phyloP scores from a whole-genome alignment of 306 rosid species.

The Casuarina glauca region DNA sequence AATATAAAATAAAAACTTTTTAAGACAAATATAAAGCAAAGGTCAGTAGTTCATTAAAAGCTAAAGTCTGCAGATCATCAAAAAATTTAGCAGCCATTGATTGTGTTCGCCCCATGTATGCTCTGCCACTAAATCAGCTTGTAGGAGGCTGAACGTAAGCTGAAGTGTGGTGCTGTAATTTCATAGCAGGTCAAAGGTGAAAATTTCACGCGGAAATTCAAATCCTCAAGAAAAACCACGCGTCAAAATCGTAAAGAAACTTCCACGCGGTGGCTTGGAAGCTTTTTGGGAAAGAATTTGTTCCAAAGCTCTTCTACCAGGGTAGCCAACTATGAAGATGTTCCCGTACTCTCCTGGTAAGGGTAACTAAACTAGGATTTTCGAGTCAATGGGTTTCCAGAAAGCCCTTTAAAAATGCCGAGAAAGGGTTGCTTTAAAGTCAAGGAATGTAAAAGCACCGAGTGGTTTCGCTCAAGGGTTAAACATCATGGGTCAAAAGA shows the following conservation, averaged over 20 bases:
- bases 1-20: no score
- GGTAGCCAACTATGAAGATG: background rate
- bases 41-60: no score
- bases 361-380: no score
- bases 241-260: background rate
- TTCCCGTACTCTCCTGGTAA: background rate
- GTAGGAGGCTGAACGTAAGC: background rate
- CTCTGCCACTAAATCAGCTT: background rate
- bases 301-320: background rate
- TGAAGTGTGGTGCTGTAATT: background rate
- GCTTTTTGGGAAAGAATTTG: background rate
- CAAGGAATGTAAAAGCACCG: background rate
- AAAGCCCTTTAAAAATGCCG: background rate
- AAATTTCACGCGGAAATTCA: background rate
- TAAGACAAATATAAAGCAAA: no score
- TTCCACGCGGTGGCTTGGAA: background rate
- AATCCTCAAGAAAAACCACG: background rate
- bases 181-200: background rate
- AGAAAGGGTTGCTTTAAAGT: slow-evolving; percentile 3
- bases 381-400: background rate
- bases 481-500: slow-evolving; percentile 3
- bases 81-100: background rate
- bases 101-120: background rate
- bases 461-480: background rate
- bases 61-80: no score